These are phyloP conservation scores for Aureoboletus auriporus DNA, from an alignment of 768 basidiomycete genomes.

Conservation along the genomic window DNA sequence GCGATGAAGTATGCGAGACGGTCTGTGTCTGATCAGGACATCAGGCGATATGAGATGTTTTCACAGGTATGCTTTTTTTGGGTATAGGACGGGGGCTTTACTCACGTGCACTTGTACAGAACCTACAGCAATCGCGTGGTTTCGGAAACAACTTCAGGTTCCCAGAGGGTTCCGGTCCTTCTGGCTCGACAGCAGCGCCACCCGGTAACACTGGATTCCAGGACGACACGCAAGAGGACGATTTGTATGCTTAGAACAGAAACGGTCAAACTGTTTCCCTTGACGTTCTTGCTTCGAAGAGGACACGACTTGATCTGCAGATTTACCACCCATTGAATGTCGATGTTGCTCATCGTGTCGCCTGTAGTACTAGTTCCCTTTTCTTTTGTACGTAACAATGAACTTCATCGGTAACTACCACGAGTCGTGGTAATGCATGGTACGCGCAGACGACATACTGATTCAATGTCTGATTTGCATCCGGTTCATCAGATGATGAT, in stretches of 20 bases:
- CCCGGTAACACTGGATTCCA: conserved; percentile 76
- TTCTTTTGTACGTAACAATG: too few relatives aligned
- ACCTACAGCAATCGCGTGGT: conserved; percentile 85
- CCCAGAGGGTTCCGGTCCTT: conserved; percentile 65
- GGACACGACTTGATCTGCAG: too few relatives aligned
- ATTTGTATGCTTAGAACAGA: conserved; percentile 70
- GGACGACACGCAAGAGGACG: conserved; percentile 86
- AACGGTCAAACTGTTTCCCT: background rate
- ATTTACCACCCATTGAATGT: too few relatives aligned
- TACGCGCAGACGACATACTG: too few relatives aligned
- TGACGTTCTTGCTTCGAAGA: background rate
- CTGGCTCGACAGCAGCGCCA: conserved; percentile 35
- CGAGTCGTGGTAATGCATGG: too few relatives aligned
- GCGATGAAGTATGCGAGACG: conserved; percentile 98
- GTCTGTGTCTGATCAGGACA: conserved; percentile 94
- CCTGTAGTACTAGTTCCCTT: too few relatives aligned
- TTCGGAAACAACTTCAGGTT: conserved; percentile 98
- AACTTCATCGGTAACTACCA: too few relatives aligned
- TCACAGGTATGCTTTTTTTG: conserved; percentile 56
- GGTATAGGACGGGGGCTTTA: background rate
- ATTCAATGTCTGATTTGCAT: too few relatives aligned
- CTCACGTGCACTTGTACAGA: conserved; percentile 41
- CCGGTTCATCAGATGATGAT: too few relatives aligned
- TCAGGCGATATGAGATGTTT: conserved; percentile 98
- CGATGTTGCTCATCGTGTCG: too few relatives aligned